Conservation (phyloP, 2,329 filamentous ascomycete species). For the Cordyceps fumosorosea region DNA sequence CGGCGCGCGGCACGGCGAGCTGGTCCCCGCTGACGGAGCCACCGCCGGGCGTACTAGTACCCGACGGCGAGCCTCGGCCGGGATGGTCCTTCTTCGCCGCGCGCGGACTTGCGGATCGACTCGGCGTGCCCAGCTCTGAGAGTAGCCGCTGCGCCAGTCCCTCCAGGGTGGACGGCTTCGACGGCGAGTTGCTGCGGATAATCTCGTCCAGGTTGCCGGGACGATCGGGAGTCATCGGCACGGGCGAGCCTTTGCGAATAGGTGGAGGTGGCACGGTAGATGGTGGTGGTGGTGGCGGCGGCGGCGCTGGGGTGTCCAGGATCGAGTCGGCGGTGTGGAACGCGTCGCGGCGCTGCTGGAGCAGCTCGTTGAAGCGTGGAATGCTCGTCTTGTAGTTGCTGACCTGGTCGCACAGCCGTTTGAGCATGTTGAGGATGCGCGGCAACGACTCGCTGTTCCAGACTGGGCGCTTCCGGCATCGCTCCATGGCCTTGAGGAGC, state of each 20-base stretch:
- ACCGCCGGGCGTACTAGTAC: constrained; percentile 25
- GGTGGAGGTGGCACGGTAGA: constrained; percentile 9
- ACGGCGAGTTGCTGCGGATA: constrained; percentile 43
- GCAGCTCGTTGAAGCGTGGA: constrained; percentile 65
- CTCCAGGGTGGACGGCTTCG: constrained; percentile 49
- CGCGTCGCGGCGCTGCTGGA: constrained; percentile 58
- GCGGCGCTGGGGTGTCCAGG: constrained; percentile 27
- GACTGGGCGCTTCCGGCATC: constrained; percentile 46
- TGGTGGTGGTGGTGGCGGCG: background rate
- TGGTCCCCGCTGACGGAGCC: constrained; percentile 21
- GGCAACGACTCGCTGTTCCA: constrained; percentile 46
- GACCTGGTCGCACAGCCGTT: constrained; percentile 52
- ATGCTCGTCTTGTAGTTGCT: constrained; percentile 40
- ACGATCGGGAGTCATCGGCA: constrained; percentile 34
- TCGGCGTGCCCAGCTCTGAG: constrained; percentile 51
- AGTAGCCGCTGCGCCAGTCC: constrained; percentile 57
- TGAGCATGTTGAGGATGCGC: constrained; percentile 51
- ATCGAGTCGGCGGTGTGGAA: constrained; percentile 55
- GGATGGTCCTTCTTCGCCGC: constrained; percentile 38
- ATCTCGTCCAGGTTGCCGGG: constrained; percentile 34
- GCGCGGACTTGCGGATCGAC: constrained; percentile 42
- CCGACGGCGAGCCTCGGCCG: constrained; percentile 21
- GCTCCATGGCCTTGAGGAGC: constrained; percentile 40
- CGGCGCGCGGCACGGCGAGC: constrained; percentile 22
- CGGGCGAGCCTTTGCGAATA: constrained; percentile 22